Conservation (phyloP, 176 grass and related monocot species). For the Canna indica region DNA sequence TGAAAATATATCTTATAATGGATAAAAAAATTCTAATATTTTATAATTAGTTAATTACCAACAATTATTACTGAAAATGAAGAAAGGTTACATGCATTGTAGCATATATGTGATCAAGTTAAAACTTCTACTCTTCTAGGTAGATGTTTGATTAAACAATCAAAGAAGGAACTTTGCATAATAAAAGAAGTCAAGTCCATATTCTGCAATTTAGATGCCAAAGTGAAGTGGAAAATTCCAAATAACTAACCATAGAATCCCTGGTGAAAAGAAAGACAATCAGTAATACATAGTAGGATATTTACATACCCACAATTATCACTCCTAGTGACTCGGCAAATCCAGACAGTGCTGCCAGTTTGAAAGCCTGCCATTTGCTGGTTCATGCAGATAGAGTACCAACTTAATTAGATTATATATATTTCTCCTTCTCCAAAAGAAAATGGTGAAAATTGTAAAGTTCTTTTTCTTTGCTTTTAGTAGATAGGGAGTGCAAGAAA, state of each 20-base stretch:
- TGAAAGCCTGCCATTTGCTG: conserved; percentile 87
- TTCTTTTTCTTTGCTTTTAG: not conserved
- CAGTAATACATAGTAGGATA: not conserved
- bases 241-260: not conserved
- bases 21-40: too few relatives aligned
- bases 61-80: too few relatives aligned
- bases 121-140: too few relatives aligned
- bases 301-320: conserved; percentile 58
- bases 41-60: too few relatives aligned
- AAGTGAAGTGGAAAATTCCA: not conserved
- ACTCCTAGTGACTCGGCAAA: conserved; percentile 85
- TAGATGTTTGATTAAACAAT: too few relatives aligned
- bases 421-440: not conserved
- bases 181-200: too few relatives aligned
- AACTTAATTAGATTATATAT: conserved; percentile 6
- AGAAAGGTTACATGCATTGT: too few relatives aligned
- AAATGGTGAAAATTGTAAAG: not conserved
- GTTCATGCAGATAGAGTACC: conserved; percentile 25
- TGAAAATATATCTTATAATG: too few relatives aligned
- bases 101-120: too few relatives aligned
- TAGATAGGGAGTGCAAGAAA: not conserved
- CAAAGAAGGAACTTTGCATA: too few relatives aligned
- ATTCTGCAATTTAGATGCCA: too few relatives aligned
- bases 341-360: conserved; percentile 56
- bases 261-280: too few relatives aligned